Conservation (phyloP, 192 early-diverging fungal species). For the Chytriomyces sp. region DNA sequence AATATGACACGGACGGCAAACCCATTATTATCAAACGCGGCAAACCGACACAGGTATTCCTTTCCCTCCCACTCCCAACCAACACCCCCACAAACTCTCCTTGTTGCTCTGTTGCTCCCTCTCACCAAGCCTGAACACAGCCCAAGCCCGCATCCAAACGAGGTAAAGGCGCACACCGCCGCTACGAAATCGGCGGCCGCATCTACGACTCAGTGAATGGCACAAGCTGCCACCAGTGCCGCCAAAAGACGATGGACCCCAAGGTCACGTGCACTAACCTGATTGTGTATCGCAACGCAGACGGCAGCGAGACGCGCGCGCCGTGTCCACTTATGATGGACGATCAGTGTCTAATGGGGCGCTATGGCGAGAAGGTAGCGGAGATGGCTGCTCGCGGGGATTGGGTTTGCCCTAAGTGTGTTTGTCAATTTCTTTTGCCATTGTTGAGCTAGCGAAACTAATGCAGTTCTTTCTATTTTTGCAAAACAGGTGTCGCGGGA, state of each 20-base stretch:
- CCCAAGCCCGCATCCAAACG: too few species aligned
- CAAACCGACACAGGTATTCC: too few species aligned
- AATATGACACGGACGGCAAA: slow-evolving; percentile 14
- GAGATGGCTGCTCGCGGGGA: neutral
- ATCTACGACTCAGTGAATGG: slow-evolving; percentile 33
- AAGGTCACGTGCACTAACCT: slow-evolving; percentile 33
- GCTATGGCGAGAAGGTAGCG: slow-evolving; percentile 25
- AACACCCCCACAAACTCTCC: too few species aligned
- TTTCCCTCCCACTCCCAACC: too few species aligned
- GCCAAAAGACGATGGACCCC: slow-evolving; percentile 31
- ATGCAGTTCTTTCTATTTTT: too few species aligned
- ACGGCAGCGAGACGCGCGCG: neutral
- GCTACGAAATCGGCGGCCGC: slow-evolving; percentile 18
- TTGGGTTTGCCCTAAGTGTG: slow-evolving; percentile 32
- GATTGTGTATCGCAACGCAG: neutral
- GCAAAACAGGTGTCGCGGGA: slow-evolving; percentile 23
- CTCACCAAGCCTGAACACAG: too few species aligned
- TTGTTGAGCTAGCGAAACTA: too few species aligned
- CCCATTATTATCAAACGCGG: slow-evolving; percentile 19
- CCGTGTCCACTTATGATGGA: slow-evolving; percentile 28
- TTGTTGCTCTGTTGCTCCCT: too few species aligned
- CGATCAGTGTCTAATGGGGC: slow-evolving; percentile 19
- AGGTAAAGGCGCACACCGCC: neutral
- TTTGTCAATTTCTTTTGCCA: neutral
- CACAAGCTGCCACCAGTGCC: slow-evolving; percentile 30